A percentile compares a stretch with the other conserved stretches of the same genome.
Evolutionary conservation across 257 asterid genomes (phyloP).

Genomic region (Ilex aquifolium): DNA sequence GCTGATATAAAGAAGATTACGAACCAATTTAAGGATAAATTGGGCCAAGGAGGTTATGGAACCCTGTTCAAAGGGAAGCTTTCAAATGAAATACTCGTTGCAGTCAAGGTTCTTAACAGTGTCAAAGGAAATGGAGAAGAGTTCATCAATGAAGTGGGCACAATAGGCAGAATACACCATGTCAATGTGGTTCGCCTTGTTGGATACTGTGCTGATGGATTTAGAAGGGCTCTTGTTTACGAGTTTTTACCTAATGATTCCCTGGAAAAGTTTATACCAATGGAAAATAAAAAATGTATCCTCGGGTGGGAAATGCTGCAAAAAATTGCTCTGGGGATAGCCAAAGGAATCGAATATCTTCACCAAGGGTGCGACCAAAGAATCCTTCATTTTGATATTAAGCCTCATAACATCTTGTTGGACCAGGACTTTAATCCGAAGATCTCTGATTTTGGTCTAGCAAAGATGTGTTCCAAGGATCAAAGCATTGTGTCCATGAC

Average conservation of each 20-base stretch:
- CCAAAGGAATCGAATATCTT: constrained; percentile 21
- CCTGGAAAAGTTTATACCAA: constrained; percentile 28
- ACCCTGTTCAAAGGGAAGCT: constrained; percentile 31
- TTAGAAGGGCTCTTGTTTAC: constrained; percentile 24
- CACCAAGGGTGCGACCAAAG: too few relatives aligned
- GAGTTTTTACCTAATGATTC: constrained; percentile 36
- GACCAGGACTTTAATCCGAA: constrained; percentile 6
- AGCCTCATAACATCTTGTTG: neutral
- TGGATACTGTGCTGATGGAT: constrained; percentile 42
- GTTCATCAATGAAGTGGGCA: constrained; percentile 38
- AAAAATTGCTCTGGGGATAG: constrained; percentile 24
- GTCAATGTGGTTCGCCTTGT: constrained; percentile 32
- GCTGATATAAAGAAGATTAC: constrained; percentile 8
- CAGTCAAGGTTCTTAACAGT: constrained; percentile 34
- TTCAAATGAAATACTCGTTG: constrained; percentile 28
- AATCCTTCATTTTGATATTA: too few relatives aligned
- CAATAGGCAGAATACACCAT: constrained; percentile 38
- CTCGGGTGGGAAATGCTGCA: constrained; percentile 18
- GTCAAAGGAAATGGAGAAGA: constrained; percentile 34
- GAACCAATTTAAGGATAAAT: constrained; percentile 17
- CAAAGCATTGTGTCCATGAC: neutral
- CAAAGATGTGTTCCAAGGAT: constrained; percentile 9
- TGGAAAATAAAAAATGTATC: neutral
- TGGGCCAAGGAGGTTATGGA: constrained; percentile 48
- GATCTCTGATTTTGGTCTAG: constrained; percentile 8